Conservation (phyloP, 345 rosid genomes). For the Eucalyptus fibrosa region DNA sequence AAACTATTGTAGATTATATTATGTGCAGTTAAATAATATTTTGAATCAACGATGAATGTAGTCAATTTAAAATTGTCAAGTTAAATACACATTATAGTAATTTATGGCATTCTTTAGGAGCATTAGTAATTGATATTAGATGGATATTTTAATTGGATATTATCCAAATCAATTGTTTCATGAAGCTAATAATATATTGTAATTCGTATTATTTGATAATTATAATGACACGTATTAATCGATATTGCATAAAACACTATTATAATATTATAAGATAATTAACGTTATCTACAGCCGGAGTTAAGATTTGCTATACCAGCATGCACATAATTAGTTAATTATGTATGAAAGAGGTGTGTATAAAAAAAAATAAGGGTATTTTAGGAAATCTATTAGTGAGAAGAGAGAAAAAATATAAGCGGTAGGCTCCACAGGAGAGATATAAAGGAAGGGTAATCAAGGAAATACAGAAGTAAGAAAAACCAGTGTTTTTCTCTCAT, state of each 20-base stretch:
- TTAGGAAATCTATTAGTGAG: background rate
- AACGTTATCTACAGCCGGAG: background rate
- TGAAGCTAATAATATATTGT: background rate
- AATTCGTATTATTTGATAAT: background rate
- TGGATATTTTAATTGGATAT: background rate
- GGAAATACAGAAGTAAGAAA: background rate
- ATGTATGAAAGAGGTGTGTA: background rate
- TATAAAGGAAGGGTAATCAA: background rate
- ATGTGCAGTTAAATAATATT: background rate
- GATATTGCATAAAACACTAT: background rate
- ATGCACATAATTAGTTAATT: background rate
- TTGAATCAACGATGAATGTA: background rate
- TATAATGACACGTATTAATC: background rate
- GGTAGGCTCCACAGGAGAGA: rapidly evolving
- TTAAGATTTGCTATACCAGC: background rate
- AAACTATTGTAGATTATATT: background rate
- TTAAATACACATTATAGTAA: background rate
- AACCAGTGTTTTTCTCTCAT: background rate
- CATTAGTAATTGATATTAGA: background rate
- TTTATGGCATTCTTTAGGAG: background rate
- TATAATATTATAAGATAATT: background rate
- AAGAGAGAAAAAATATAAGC: background rate
- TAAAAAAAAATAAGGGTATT: background rate
- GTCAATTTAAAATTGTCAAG: background rate
- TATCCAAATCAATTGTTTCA: background rate